Conservation (phyloP, 495 filamentous ascomycete species). For the Daldinia grandis region DNA sequence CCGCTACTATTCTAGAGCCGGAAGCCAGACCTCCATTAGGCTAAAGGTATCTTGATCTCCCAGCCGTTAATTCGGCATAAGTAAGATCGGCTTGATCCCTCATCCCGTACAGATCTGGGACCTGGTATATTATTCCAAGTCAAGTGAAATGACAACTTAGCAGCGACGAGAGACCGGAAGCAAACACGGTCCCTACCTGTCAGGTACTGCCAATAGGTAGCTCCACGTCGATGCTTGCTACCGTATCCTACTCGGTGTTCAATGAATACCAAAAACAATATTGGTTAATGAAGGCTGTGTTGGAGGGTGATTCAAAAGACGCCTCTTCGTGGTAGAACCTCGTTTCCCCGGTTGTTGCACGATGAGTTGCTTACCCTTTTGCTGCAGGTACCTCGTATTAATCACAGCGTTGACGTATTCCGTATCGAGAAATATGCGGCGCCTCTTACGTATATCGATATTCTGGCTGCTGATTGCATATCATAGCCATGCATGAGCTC, state of each 20-base stretch:
- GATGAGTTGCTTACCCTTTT: constrained; percentile 5
- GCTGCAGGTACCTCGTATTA: constrained; percentile 20
- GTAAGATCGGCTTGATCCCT: not conserved
- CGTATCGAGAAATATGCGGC: not conserved
- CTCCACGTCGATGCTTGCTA: not conserved
- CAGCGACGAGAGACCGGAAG: not conserved
- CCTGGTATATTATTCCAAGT: not conserved
- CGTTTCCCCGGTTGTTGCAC: constrained; percentile 3
- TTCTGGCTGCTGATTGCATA: not conserved
- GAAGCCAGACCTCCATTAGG: constrained; percentile 19
- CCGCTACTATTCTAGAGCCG: constrained; percentile 3
- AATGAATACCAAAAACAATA: not conserved
- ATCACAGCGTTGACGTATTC: constrained; percentile 10
- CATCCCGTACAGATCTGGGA: not conserved
- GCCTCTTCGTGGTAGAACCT: constrained; percentile 1
- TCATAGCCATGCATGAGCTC: not conserved
- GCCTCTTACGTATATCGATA: not conserved
- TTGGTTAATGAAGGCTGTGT: not conserved
- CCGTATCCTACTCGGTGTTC: not conserved
- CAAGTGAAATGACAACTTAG: not conserved
- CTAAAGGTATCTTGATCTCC: constrained; percentile 5
- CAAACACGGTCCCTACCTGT: not conserved
- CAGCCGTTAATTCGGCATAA: not conserved
- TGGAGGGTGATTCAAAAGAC: not conserved
- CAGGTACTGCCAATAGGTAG: not conserved